These are phyloP conservation scores for Grigorovia transvaalensis DNA, from an alignment of 805 yeast genomes.

Conservation along the genomic window DNA sequence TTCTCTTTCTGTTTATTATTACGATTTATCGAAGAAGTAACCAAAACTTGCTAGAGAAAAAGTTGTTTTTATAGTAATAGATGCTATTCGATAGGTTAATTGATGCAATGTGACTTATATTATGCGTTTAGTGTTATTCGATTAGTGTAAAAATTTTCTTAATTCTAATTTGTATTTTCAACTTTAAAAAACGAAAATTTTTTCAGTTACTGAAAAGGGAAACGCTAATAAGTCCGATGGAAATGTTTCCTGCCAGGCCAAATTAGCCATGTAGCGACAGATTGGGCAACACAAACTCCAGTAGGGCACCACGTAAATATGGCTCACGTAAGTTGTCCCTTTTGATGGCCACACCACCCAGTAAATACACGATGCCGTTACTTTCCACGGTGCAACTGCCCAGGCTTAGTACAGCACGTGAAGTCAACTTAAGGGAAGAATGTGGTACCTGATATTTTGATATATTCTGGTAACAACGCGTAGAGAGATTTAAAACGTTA, in stretches of 20 bases:
- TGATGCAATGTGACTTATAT: neutral
- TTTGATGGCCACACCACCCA: slow-evolving; percentile 21
- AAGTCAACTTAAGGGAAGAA: neutral
- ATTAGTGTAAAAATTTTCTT: neutral
- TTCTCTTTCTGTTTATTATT: neutral
- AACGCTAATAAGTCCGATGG: neutral
- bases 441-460: neutral
- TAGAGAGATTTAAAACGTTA: slow-evolving; percentile 16
- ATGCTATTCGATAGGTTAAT: neutral
- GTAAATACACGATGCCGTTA: slow-evolving; percentile 16
- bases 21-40: neutral
- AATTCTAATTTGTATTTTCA: neutral
- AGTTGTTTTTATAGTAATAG: neutral
- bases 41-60: neutral
- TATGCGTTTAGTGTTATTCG: neutral
- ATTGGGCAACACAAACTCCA: slow-evolving; percentile 23
- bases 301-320: slow-evolving; percentile 23
- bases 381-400: slow-evolving; percentile 12
- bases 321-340: slow-evolving; percentile 7
- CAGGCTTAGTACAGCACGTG: slow-evolving; percentile 2
- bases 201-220: neutral
- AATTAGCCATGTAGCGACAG: slow-evolving; percentile 14
- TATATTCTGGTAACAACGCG: slow-evolving; percentile 15
- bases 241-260: neutral
- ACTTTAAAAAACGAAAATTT: neutral